Evolutionary conservation across 495 filamentous ascomycete species (phyloP), one percentile per base, ranked within the genome.

Genomic region (Penicillium nucicola): DNA sequence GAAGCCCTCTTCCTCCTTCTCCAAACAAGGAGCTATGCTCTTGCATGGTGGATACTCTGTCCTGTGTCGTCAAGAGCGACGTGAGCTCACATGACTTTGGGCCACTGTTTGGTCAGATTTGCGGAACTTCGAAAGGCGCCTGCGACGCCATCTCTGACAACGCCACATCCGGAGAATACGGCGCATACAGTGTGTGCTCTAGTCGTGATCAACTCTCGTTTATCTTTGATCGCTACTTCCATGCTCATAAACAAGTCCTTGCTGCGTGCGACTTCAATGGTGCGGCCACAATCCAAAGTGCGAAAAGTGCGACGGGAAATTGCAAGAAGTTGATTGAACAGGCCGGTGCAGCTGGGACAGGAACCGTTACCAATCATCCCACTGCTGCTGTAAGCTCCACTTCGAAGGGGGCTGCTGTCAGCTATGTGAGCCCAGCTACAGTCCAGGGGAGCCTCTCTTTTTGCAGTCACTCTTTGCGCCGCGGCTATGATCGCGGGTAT

Each of bases 111-210:
- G 78, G 72, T 55, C 82, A 75, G 53, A 79, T 96, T 58, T 97
- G 93, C 66, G 81, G 82, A 44, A 65, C 68, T 36, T 75, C 50
- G 9, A 41, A 43, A 17, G 9, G 67, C 34, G 75, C 78, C 45
- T 96, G 93, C 67, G 75, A 69, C 7, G 90, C 88, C 34, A 89
- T 97, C 71, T 64, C 64, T 40, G 70, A 77, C 52, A 88, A 96
- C 61, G 77, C 77, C 14, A 81, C 80, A 44, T 78, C 76, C 14
- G 93, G 90, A 44, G 73, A 75, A 5, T 97, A 91, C 64, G 92
- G 92, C 32, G 83, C 89, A 9, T 96, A 90, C 72, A 82, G 84
- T 62, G 89, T 93, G 80, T 97, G 93, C 78, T 80, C 75, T 50
- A 54, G 81, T 55, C 80, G 77, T 53, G 79, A 95, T 65, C 81